Evolutionary conservation across 108 stramenopile genomes (phyloP).

Genomic region (Bacterosira constricta): DNA sequence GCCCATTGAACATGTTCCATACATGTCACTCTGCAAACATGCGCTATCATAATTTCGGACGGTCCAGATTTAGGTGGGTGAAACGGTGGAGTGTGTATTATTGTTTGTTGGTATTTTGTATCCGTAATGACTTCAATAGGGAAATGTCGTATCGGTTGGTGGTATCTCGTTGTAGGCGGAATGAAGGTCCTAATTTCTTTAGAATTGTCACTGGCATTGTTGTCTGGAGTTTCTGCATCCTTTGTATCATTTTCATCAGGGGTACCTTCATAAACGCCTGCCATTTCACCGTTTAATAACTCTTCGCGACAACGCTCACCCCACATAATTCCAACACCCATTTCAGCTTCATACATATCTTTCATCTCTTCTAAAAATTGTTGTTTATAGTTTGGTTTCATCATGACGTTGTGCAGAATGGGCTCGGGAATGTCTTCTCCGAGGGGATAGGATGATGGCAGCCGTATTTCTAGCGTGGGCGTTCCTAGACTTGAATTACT

Average conservation of each 20-base stretch:
- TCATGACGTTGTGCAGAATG: conserved; percentile 43
- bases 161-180: conserved; percentile 38
- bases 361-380: conserved; percentile 34
- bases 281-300: conserved; percentile 11
- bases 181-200: conserved; percentile 36
- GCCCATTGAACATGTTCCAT: conserved; percentile 72
- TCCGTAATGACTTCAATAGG: conserved; percentile 43
- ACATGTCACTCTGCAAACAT: conserved; percentile 56
- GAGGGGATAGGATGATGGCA: conserved; percentile 45
- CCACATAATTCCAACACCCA: conserved; percentile 66
- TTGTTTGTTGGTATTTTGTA: conserved; percentile 26
- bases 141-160: conserved; percentile 55
- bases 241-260: too few relatives aligned
- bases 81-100: conserved; percentile 59
- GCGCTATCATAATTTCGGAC: conserved; percentile 61
- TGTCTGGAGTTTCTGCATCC: not conserved
- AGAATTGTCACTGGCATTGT: conserved; percentile 7
- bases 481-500: conserved; percentile 2
- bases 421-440: conserved; percentile 35
- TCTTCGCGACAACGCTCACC: conserved; percentile 54
- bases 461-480: conserved; percentile 40
- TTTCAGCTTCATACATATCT: conserved; percentile 48
- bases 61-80: conserved; percentile 69
- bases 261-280: too few relatives aligned
- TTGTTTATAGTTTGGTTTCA: conserved; percentile 29